These are phyloP conservation scores for Zymoseptoria passerinii DNA, from an alignment of 2,329 filamentous ascomycete species.

Conservation along the genomic window DNA sequence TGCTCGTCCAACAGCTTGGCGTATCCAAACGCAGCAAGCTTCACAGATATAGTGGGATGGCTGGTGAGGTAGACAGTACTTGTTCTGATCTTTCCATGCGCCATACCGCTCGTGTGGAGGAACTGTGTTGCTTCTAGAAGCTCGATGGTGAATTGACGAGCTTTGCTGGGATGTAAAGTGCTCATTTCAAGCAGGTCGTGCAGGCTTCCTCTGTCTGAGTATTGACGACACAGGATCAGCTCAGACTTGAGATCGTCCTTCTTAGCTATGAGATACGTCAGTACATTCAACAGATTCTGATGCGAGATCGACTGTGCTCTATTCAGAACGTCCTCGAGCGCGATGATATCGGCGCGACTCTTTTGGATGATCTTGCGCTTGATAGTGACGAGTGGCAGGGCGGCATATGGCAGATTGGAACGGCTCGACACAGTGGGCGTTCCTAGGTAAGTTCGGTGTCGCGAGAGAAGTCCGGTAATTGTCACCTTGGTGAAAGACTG, in stretches of 20 bases:
- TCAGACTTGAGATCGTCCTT: conserved; percentile 15
- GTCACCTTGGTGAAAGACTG: conserved; percentile 20
- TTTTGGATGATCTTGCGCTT: conserved; percentile 20
- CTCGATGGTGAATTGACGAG: conserved; percentile 85
- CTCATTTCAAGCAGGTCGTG: conserved; percentile 74
- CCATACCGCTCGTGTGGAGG: conserved; percentile 73
- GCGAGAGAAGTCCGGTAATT: conserved; percentile 13
- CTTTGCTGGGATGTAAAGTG: conserved; percentile 59
- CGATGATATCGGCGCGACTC: conserved; percentile 20
- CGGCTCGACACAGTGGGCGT: conserved; percentile 8
- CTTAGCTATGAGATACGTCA: conserved; percentile 50
- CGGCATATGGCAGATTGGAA: background rate
- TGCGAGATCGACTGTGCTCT: conserved; percentile 67
- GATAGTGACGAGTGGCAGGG: conserved; percentile 21
- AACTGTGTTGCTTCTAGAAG: conserved; percentile 82
- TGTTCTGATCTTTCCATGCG: conserved; percentile 46
- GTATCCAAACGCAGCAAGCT: conserved; percentile 66
- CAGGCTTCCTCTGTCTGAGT: conserved; percentile 52
- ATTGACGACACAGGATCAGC: conserved; percentile 23
- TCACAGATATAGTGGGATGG: conserved; percentile 39
- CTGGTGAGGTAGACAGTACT: conserved; percentile 18
- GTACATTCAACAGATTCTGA: conserved; percentile 65
- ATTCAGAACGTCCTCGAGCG: conserved; percentile 47
- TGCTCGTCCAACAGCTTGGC: conserved; percentile 54
- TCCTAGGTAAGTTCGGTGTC: conserved; percentile 15